Evolutionary conservation across 148 eudicot genomes (phyloP).

Genomic region (Nyssa sinensis): DNA sequence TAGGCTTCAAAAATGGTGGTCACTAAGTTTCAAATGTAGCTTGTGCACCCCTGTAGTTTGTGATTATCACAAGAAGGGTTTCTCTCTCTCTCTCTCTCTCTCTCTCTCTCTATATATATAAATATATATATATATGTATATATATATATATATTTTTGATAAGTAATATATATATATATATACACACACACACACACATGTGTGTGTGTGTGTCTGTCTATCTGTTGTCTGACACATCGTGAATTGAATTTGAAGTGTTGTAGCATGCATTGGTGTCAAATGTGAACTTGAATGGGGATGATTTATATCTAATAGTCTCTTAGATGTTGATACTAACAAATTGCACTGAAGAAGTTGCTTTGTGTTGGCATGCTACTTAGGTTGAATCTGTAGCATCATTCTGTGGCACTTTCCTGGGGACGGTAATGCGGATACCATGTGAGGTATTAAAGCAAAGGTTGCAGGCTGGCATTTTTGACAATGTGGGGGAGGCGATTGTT

Average conservation of each 20-base stretch:
- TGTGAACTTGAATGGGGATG: background rate
- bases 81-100: too few species aligned
- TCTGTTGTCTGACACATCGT: too few species aligned
- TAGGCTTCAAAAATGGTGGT: too few species aligned
- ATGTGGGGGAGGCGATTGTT: conserved; percentile 81
- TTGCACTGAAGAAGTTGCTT: conserved; percentile 4
- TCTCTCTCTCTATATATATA: too few species aligned
- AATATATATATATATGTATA: too few species aligned
- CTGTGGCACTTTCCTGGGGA: conserved; percentile 89
- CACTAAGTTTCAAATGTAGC: background rate
- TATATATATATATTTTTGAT: too few species aligned
- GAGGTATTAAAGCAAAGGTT: conserved; percentile 95
- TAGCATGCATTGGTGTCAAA: background rate
- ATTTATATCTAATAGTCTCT: background rate
- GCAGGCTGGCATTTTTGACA: conserved; percentile 88
- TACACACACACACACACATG: too few species aligned
- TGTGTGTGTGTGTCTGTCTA: too few species aligned
- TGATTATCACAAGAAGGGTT: background rate
- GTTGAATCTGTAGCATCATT: conserved; percentile 91
- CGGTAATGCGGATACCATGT: conserved; percentile 91
- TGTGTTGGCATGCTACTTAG: conserved; percentile 27
- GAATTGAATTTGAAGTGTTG: background rate
- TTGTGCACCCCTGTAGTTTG: background rate
- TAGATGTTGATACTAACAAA: background rate
- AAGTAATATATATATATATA: too few species aligned